Evolutionary conservation across 228 moss, liverwort and hornwort species (phyloP).

Genomic region (Sphagnum magellanicum): DNA sequence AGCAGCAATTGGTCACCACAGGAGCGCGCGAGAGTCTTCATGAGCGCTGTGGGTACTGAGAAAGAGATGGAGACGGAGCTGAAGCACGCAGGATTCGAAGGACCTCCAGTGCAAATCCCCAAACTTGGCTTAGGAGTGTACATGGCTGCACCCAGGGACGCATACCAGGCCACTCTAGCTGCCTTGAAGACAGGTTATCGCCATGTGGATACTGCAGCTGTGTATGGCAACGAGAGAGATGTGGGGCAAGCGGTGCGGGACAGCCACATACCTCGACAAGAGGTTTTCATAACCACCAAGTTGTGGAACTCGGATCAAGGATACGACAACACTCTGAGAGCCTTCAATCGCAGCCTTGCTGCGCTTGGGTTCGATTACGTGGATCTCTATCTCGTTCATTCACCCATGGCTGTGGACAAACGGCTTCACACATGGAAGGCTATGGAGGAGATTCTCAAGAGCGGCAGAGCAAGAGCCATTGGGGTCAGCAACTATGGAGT

Average conservation of each 20-base stretch:
- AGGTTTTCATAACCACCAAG: slow-evolving; percentile 85
- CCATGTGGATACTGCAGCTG: slow-evolving; percentile 70
- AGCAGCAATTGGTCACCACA: too few relatives aligned
- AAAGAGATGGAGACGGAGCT: slow-evolving; percentile 19
- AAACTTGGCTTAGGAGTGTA: slow-evolving; percentile 68
- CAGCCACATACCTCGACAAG: slow-evolving; percentile 78
- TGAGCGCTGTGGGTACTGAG: too few relatives aligned
- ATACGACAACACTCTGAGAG: slow-evolving; percentile 61
- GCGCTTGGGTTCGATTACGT: slow-evolving; percentile 78
- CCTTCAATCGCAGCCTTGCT: slow-evolving; percentile 70
- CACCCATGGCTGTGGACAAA: slow-evolving; percentile 44
- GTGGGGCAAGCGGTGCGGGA: slow-evolving; percentile 61
- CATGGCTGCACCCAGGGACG: slow-evolving; percentile 18
- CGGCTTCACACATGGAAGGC: slow-evolving; percentile 85
- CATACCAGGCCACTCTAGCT: slow-evolving; percentile 23
- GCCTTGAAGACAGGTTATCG: slow-evolving; percentile 71
- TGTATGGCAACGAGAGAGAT: slow-evolving; percentile 41
- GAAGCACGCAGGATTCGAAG: slow-evolving; percentile 58
- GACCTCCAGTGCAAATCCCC: slow-evolving; percentile 52
- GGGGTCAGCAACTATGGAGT: slow-evolving; percentile 96
- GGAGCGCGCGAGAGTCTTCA: too few relatives aligned
- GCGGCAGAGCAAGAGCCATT: slow-evolving; percentile 80
- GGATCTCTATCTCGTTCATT: slow-evolving; percentile 87
- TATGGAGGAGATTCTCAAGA: slow-evolving; percentile 78
- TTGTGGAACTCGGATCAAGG: slow-evolving; percentile 94